These are phyloP conservation scores for Citrus australasica DNA, from an alignment of 345 rosid species.

Conservation along the genomic window DNA sequence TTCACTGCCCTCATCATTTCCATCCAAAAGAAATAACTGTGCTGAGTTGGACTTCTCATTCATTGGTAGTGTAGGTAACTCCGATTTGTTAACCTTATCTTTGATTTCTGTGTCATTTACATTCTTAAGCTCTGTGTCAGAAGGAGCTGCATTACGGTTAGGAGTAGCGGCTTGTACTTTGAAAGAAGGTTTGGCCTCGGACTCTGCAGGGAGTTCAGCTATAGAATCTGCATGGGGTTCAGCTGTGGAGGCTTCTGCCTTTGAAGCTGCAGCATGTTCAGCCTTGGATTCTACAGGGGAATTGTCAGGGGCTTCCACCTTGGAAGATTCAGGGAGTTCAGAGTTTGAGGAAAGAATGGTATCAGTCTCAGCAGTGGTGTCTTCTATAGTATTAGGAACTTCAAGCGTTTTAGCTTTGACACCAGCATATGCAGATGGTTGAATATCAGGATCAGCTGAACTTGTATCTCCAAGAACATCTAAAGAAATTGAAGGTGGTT, in stretches of 20 bases:
- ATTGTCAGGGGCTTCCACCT: background rate
- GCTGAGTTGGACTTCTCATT: slow-evolving; percentile 37
- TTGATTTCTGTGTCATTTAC: slow-evolving; percentile 27
- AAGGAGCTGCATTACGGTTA: slow-evolving; percentile 30
- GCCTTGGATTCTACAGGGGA: background rate
- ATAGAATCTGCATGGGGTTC: background rate
- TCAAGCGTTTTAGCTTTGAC: slow-evolving; percentile 22
- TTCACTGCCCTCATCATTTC: slow-evolving; percentile 41
- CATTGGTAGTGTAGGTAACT: slow-evolving; percentile 17
- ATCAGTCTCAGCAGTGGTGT: slow-evolving; percentile 13
- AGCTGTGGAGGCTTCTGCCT: background rate
- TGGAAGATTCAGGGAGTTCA: background rate
- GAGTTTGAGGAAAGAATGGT: background rate
- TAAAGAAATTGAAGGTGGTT: slow-evolving; percentile 17
- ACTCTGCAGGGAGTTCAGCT: background rate
- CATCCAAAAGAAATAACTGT: slow-evolving; percentile 45
- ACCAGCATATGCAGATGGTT: slow-evolving; percentile 12
- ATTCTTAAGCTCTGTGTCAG: slow-evolving; percentile 31
- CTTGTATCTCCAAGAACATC: slow-evolving; percentile 22
- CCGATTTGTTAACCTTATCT: slow-evolving; percentile 27
- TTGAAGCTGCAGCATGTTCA: background rate
- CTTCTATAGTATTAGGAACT: slow-evolving; percentile 20
- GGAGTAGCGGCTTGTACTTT: slow-evolving; percentile 21
- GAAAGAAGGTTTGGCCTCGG: slow-evolving; percentile 21
- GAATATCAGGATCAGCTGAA: slow-evolving; percentile 15